phyloP scores from a whole-genome alignment of 2,329 filamentous ascomycete species.

The Trichoderma brevicompactum region DNA sequence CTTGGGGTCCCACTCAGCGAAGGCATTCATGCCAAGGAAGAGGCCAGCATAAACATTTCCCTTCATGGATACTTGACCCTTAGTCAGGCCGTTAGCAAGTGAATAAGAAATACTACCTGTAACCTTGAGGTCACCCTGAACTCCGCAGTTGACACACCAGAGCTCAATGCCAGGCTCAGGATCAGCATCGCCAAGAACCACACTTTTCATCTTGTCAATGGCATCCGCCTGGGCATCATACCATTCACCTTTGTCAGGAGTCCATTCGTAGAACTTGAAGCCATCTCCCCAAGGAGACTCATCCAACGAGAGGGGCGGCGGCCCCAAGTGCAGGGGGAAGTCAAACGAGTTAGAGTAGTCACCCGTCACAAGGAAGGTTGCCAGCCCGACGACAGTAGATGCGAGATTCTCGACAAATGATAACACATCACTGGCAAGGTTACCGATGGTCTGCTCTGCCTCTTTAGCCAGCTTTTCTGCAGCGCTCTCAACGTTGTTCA shows the following conservation, averaged over 20 bases:
- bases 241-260: conserved; percentile 11
- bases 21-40: conserved; percentile 17
- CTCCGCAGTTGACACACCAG: conserved; percentile 16
- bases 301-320: not conserved
- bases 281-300: conserved; percentile 17
- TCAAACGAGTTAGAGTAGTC: conserved; percentile 8
- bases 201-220: conserved; percentile 13
- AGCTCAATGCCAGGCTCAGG: conserved; percentile 14
- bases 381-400: not conserved
- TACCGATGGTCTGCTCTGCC: not conserved
- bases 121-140: conserved; percentile 8
- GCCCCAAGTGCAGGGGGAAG: not conserved
- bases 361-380: conserved; percentile 7
- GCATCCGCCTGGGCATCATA: not conserved
- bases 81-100: conserved; percentile 3
- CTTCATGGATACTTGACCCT: conserved; percentile 10
- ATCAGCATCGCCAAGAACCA: conserved; percentile 8
- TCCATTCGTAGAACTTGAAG: conserved; percentile 19
- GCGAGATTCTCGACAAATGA: not conserved
- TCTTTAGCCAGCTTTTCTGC: not conserved
- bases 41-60: not conserved
- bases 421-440: not conserved
- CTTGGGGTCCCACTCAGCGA: conserved; percentile 15
- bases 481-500: not conserved
- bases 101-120: conserved; percentile 9